phyloP scores from a whole-genome alignment of 2,329 filamentous ascomycete genomes.

The Beauveria varroae region DNA sequence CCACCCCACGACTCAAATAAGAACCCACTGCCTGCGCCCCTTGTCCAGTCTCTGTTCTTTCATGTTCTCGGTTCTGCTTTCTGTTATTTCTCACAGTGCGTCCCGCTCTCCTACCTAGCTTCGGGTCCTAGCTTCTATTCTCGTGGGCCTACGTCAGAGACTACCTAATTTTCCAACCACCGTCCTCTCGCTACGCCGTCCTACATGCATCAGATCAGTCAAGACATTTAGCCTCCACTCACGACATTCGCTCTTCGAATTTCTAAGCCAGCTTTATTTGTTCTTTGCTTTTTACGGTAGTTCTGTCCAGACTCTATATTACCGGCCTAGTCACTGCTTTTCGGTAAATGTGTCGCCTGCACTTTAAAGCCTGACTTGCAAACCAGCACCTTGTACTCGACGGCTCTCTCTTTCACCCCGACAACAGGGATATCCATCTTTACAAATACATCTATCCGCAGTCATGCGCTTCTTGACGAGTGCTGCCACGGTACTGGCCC shows the following conservation, averaged over 20 bases:
- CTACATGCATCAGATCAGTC: background rate
- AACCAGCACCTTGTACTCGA: no score
- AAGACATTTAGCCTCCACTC: background rate
- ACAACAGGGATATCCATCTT: background rate
- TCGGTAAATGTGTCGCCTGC: no score
- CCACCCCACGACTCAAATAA: conserved; percentile 1
- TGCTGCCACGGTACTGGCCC: conserved; percentile 10
- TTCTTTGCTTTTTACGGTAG: background rate
- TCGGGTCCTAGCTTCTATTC: background rate
- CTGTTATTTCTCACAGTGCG: background rate
- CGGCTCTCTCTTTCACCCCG: no score
- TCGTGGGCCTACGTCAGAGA: background rate
- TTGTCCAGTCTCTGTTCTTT: background rate
- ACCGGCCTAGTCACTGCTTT: no score
- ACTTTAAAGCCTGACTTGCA: no score
- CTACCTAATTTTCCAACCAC: background rate
- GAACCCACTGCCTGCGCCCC: background rate
- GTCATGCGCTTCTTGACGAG: conserved; percentile 10
- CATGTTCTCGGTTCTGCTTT: background rate
- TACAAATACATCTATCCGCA: background rate
- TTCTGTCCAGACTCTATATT: no score
- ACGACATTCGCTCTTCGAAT: background rate
- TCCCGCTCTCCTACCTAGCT: background rate
- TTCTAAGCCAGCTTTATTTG: background rate
- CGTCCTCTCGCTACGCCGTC: background rate